Evolutionary conservation across 495 filamentous ascomycete genomes (phyloP).

Genomic region (Friedmanniomyces simplex): DNA sequence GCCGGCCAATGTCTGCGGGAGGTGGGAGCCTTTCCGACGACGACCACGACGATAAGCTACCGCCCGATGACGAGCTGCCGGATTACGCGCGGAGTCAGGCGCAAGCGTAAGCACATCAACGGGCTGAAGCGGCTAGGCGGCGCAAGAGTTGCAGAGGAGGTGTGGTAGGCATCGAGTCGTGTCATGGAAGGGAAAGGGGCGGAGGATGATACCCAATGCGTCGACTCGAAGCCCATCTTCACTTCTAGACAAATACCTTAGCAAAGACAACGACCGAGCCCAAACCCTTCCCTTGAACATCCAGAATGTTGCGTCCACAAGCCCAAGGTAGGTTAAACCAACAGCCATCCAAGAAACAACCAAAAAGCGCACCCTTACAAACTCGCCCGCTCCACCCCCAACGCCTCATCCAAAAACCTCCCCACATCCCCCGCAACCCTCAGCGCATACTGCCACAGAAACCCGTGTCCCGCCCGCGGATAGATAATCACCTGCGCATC

Average conservation of each 20-base stretch:
- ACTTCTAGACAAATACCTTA: too few species aligned
- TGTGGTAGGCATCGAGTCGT: too few species aligned
- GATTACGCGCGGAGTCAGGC: constrained; percentile 31
- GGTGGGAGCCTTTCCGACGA: constrained; percentile 1
- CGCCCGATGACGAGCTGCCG: constrained; percentile 27
- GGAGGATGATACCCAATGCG: too few species aligned
- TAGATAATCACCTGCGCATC: neutral
- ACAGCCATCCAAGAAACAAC: neutral
- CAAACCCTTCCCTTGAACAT: too few species aligned
- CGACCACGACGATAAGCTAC: constrained; percentile 10
- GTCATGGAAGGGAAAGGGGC: too few species aligned
- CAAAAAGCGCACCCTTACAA: neutral
- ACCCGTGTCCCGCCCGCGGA: neutral
- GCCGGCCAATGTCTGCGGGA: neutral
- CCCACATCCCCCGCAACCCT: neutral
- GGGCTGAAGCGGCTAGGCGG: constrained; percentile 25
- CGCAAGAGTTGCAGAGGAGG: constrained; percentile 27
- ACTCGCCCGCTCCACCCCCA: neutral
- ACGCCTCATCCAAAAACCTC: neutral
- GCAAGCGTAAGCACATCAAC: constrained; percentile 23
- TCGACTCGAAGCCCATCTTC: too few species aligned
- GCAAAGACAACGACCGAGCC: too few species aligned
- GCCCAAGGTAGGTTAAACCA: too few species aligned
- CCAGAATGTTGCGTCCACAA: too few species aligned
- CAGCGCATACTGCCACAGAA: neutral